Evolutionary conservation across 176 grass and related monocot genomes (phyloP), one percentile per base, ranked within the genome.

Genomic region (Zoysia pacifica): DNA sequence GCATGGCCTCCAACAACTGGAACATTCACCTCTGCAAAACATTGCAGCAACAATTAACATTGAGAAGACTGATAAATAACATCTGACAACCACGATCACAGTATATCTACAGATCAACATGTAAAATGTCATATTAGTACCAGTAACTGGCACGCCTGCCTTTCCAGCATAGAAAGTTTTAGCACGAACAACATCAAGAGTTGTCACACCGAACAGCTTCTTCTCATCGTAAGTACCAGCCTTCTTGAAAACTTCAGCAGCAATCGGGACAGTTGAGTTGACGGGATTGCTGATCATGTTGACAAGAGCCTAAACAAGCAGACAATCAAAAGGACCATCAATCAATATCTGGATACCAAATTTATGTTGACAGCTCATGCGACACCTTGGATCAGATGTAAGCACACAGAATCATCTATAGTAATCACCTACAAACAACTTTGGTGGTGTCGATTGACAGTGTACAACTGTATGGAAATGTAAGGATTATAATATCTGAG

Each of bases 271-370:
- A 58, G 92, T 95, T 19, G 90, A 99, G 65, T 99, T 99, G 72
- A 99, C 92, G n/a, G 88, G 96, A 82, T 99, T 95, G 90, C 92
- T 99, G 67, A 99, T 99, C 86, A 93, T 93, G 68, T 94, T 95
- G 47, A 98, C 86, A 18, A 98, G 56, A 72, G 92, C 92, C 92
- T 99, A 76, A 61, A 48, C 15, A 73, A 54, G 4, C 39, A 78
- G 20, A 81, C 40, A 69, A 63, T 20, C 44, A 47, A 74, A 37
- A 42, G 35, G 16, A 9, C 11, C 58, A 85, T 9, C 40, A n/a
- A 35, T 85, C 46, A 79, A 13, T 8, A 67, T 4, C 15, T 76
- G 37, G 11, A 82, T 11, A 51, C 11, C 12, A 75, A 54, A 14
- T 5, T 1, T 15, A 44, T 56, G 13, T 65, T 67, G 9, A 12